A percentile compares a stretch with the other conserved stretches of the same genome.
Conservation (phyloP, 1,284 basidiomycete genomes). For the Naganishia liquefaciens region DNA sequence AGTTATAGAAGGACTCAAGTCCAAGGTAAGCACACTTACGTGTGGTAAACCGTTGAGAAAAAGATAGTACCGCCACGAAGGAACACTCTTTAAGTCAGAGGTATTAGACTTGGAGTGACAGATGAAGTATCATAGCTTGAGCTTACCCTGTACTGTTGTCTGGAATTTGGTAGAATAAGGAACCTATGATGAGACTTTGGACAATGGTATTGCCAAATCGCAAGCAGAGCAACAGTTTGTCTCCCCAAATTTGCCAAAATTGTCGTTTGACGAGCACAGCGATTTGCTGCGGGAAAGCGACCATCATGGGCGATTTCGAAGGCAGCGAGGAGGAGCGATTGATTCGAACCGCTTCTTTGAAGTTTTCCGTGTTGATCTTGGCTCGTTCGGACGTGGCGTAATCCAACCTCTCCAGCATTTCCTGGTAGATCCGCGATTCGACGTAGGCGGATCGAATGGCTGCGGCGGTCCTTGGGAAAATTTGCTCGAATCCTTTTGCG, state of each 20-base stretch:
- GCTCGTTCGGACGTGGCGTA: conserved; percentile 27
- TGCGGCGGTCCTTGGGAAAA: conserved; percentile 17
- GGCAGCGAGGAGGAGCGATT: conserved; percentile 11
- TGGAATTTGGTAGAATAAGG: conserved; percentile 68
- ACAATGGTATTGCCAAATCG: conserved; percentile 27
- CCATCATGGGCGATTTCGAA: conserved; percentile 22
- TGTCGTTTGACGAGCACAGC: conserved; percentile 22
- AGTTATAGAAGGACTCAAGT: no score
- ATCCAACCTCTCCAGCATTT: conserved; percentile 12
- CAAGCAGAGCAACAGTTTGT: conserved; percentile 21
- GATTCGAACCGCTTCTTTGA: conserved; percentile 10
- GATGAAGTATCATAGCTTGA: no score
- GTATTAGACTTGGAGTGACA: no score
- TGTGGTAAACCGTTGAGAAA: conserved; percentile 53
- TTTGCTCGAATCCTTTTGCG: conserved; percentile 13
- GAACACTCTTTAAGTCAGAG: no score
- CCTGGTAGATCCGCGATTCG: conserved; percentile 10
- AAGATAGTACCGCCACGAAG: conserved; percentile 71
- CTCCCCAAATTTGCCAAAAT: conserved; percentile 29
- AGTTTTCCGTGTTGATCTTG: conserved; percentile 15
- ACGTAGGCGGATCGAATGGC: conserved; percentile 27
- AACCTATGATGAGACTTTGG: conserved; percentile 65
- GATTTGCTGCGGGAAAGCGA: conserved; percentile 18
- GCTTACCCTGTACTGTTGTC: conserved; percentile 64
- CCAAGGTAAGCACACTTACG: neutral